Conservation (phyloP, 2,329 filamentous ascomycete genomes). For the Ophiosphaerella herpotricha region DNA sequence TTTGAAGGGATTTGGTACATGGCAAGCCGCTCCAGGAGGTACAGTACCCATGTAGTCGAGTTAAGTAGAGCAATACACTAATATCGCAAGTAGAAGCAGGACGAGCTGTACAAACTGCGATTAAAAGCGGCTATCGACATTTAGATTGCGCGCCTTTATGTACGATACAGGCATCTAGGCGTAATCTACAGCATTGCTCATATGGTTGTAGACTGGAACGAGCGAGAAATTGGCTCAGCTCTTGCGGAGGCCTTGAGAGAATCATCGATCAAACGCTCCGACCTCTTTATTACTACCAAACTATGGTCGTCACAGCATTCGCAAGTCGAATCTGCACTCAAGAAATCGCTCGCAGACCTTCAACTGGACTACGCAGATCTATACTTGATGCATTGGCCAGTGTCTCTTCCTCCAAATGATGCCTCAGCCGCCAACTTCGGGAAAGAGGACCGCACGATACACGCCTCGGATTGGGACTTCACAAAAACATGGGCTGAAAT, state of each 20-base stretch:
- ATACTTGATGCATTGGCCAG: constrained; percentile 74
- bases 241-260: constrained; percentile 7
- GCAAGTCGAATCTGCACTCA: constrained; percentile 70
- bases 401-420: background rate
- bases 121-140: background rate
- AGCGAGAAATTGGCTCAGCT: constrained; percentile 10
- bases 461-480: constrained; percentile 9
- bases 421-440: constrained; percentile 4
- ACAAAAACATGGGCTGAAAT: constrained; percentile 34
- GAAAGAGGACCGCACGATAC: background rate
- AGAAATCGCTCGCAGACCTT: constrained; percentile 72
- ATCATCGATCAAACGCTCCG: constrained; percentile 37
- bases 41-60: background rate
- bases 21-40: background rate
- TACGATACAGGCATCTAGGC: too few species aligned
- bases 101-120: background rate
- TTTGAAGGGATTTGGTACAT: background rate
- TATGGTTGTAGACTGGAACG: constrained; percentile 2
- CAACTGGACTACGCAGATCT: constrained; percentile 83
- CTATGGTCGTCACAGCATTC: constrained; percentile 87
- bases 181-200: background rate
- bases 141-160: background rate
- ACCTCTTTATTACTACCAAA: constrained; percentile 64
- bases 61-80: background rate
- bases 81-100: background rate